phyloP scores from a whole-genome alignment of 306 rosid species.

The Begonia peltatifolia region DNA sequence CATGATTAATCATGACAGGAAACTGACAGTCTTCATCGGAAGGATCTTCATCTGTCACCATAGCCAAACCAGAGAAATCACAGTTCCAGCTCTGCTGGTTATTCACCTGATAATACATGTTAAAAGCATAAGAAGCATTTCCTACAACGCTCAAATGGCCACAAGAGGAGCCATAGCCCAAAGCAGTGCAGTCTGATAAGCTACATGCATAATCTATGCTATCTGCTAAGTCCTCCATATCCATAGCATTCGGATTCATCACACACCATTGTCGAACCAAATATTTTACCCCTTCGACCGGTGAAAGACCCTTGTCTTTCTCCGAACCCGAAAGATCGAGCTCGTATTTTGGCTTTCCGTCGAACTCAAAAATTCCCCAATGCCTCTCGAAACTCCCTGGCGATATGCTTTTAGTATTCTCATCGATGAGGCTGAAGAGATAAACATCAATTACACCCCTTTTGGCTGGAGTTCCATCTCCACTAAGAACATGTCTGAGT shows the following conservation, averaged over 20 bases:
- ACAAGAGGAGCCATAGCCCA: slow-evolving; percentile 90
- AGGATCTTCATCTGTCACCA: slow-evolving; percentile 44
- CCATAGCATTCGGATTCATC: slow-evolving; percentile 24
- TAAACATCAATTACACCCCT: slow-evolving; percentile 38
- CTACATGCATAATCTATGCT: slow-evolving; percentile 71
- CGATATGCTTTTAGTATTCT: slow-evolving; percentile 49
- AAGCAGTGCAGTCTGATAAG: slow-evolving; percentile 73
- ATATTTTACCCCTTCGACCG: slow-evolving; percentile 61
- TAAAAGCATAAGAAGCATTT: slow-evolving; percentile 91
- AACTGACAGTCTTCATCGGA: slow-evolving; percentile 50
- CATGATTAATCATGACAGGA: slow-evolving; percentile 51
- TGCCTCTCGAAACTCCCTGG: slow-evolving; percentile 88
- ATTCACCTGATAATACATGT: slow-evolving; percentile 73
- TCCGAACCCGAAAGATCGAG: slow-evolving; percentile 37
- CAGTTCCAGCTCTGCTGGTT: slow-evolving; percentile 49
- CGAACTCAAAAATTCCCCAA: slow-evolving; percentile 85
- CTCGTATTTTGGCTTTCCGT: slow-evolving; percentile 83
- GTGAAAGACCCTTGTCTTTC: slow-evolving; percentile 26
- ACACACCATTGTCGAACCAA: slow-evolving; percentile 58
- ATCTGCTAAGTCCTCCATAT: slow-evolving; percentile 18
- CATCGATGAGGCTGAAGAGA: slow-evolving; percentile 64
- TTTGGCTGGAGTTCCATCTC: slow-evolving; percentile 62
- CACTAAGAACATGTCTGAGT: slow-evolving; percentile 41
- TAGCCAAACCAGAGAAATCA: slow-evolving; percentile 58
- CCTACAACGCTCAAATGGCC: slow-evolving; percentile 34